Conservation (phyloP, 108 stramenopile genomes). For the Cylindrotheca closterium region DNA sequence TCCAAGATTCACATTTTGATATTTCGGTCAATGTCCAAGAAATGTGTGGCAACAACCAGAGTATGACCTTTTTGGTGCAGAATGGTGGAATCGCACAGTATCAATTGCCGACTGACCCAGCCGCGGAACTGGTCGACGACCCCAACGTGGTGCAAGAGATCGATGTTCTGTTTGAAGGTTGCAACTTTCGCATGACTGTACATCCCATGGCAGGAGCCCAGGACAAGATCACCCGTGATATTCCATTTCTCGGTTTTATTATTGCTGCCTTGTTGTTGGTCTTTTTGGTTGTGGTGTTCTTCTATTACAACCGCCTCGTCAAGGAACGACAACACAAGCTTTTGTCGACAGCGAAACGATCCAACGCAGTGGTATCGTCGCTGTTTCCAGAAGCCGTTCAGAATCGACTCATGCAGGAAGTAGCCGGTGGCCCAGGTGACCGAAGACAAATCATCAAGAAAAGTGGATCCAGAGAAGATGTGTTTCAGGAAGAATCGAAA, state of each 20-base stretch:
- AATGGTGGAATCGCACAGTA: too few species aligned
- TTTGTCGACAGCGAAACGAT: constrained; percentile 17
- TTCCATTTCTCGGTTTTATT: neutral
- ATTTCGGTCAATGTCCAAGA: neutral
- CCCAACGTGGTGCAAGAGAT: neutral
- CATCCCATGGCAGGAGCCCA: neutral
- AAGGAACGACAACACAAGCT: constrained; percentile 32
- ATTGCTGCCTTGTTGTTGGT: neutral
- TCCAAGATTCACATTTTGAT: neutral
- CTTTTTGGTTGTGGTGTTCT: constrained; percentile 1
- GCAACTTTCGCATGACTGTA: neutral
- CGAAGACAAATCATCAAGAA: neutral
- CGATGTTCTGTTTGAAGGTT: neutral
- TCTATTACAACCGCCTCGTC: constrained; percentile 30
- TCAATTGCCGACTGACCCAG: neutral
- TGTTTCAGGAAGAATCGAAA: neutral
- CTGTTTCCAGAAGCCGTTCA: constrained; percentile 16
- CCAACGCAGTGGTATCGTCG: constrained; percentile 19
- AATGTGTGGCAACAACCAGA: neutral
- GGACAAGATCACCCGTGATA: neutral
- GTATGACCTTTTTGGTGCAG: neutral
- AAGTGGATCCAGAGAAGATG: neutral
- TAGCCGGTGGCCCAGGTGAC: neutral
- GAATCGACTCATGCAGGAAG: constrained; percentile 6
- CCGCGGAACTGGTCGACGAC: neutral